phyloP scores from a whole-genome alignment of 2,329 filamentous ascomycete species.

The Leptographium lundbergii region DNA sequence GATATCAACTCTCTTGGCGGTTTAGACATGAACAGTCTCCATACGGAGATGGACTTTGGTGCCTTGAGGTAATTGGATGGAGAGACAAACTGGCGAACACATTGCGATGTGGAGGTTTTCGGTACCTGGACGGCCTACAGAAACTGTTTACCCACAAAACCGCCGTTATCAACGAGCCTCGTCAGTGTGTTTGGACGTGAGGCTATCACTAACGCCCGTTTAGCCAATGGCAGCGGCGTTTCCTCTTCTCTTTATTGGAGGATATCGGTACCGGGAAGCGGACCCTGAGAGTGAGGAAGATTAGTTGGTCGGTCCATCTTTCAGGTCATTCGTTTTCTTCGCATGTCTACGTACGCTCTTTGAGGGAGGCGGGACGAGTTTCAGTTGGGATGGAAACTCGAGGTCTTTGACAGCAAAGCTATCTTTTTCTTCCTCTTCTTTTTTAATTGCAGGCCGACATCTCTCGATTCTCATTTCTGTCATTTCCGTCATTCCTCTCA shows the following conservation, averaged over 20 bases:
- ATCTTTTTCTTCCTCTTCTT: not conserved
- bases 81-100: not conserved
- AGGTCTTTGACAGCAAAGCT: not conserved
- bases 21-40: constrained; percentile 23
- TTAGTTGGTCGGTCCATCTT: not conserved
- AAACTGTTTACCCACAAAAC: not conserved
- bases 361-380: not conserved
- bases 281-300: not conserved
- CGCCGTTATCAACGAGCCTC: not conserved
- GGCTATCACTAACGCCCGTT: not conserved
- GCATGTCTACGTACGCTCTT: not conserved
- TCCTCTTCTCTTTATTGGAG: not conserved
- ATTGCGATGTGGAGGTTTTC: not conserved
- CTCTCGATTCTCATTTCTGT: not conserved
- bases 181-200: not conserved
- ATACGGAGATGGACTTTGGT: constrained; percentile 27
- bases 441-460: not conserved
- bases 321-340: not conserved
- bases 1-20: constrained; percentile 24
- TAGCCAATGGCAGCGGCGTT: not conserved
- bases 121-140: not conserved
- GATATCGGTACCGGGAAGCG: not conserved
- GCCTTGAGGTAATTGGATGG: constrained; percentile 18
- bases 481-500: not conserved
- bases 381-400: not conserved